phyloP scores from a whole-genome alignment of 352 stramenopile genomes.

The Pythium aquatile region DNA sequence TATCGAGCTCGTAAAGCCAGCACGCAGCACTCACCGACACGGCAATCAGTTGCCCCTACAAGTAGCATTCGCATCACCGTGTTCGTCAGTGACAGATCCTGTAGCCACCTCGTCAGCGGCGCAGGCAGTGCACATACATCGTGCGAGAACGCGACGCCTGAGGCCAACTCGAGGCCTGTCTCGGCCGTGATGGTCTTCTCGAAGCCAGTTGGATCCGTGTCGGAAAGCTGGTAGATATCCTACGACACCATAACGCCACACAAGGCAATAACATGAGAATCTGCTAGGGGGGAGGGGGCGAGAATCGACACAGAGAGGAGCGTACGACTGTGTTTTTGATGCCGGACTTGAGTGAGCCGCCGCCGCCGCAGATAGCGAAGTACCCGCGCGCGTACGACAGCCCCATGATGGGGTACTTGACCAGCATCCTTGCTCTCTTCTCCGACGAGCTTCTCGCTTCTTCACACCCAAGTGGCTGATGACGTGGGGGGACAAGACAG shows the following conservation, averaged over 20 bases:
- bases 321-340: constrained; percentile 87
- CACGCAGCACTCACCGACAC: constrained; percentile 73
- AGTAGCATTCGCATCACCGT: not conserved
- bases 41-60: constrained; percentile 56
- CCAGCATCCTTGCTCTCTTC: constrained; percentile 43
- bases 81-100: not conserved
- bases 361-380: constrained; percentile 81
- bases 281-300: too few relatives aligned
- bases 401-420: constrained; percentile 86
- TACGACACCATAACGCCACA: constrained; percentile 17
- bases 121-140: constrained; percentile 31
- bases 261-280: too few relatives aligned
- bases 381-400: constrained; percentile 66
- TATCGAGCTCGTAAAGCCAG: constrained; percentile 74
- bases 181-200: constrained; percentile 67
- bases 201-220: constrained; percentile 62
- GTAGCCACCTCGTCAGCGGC: not conserved
- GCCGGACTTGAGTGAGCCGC: constrained; percentile 78
- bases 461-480: constrained; percentile 12
- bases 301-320: constrained; percentile 1
- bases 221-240: constrained; percentile 76
- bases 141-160: constrained; percentile 72
- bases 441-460: not conserved
- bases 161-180: constrained; percentile 69
- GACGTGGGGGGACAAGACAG: constrained; percentile 11